A percentile compares a stretch with the other conserved stretches of the same genome.
Evolutionary conservation across 2,329 filamentous ascomycete genomes (phyloP).

Genomic region (Talaromyces sp.): DNA sequence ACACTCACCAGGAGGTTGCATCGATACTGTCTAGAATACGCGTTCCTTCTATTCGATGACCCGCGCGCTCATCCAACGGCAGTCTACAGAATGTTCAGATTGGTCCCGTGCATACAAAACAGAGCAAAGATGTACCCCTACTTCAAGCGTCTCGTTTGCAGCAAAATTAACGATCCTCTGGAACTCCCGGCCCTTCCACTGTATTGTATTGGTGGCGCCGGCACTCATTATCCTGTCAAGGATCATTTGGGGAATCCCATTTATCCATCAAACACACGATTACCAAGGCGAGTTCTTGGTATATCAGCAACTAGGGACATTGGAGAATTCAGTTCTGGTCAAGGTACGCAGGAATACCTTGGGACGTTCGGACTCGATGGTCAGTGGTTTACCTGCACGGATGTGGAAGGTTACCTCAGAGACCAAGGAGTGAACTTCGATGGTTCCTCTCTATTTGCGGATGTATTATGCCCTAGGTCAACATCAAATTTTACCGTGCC

Average conservation of each 20-base stretch:
- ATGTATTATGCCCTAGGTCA: not conserved
- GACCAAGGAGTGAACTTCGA: constrained; percentile 16
- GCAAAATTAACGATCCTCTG: constrained; percentile 14
- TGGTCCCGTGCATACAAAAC: constrained; percentile 22
- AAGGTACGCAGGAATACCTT: constrained; percentile 13
- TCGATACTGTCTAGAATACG: constrained; percentile 61
- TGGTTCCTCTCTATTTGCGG: not conserved
- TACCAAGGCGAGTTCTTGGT: constrained; percentile 20
- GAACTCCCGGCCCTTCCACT: constrained; percentile 20
- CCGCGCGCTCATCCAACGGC: constrained; percentile 14
- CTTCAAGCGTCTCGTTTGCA: not conserved
- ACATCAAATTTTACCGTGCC: not conserved
- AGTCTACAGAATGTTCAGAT: constrained; percentile 21
- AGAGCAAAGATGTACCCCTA: constrained; percentile 5
- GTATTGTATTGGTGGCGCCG: constrained; percentile 57
- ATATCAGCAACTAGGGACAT: constrained; percentile 20
- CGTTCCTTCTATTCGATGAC: constrained; percentile 52
- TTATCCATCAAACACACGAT: constrained; percentile 27
- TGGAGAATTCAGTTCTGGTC: not conserved
- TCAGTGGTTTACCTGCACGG: constrained; percentile 71
- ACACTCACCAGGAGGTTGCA: constrained; percentile 71
- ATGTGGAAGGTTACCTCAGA: constrained; percentile 70
- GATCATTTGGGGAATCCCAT: constrained; percentile 33
- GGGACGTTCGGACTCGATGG: constrained; percentile 61
- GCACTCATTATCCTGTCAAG: constrained; percentile 57